Percentiles rank a stretch among this genome's conserved stretches.
These are phyloP conservation scores for Cordyceps fumosorosea DNA, from an alignment of 2,329 filamentous ascomycete species.

Conservation along the genomic window DNA sequence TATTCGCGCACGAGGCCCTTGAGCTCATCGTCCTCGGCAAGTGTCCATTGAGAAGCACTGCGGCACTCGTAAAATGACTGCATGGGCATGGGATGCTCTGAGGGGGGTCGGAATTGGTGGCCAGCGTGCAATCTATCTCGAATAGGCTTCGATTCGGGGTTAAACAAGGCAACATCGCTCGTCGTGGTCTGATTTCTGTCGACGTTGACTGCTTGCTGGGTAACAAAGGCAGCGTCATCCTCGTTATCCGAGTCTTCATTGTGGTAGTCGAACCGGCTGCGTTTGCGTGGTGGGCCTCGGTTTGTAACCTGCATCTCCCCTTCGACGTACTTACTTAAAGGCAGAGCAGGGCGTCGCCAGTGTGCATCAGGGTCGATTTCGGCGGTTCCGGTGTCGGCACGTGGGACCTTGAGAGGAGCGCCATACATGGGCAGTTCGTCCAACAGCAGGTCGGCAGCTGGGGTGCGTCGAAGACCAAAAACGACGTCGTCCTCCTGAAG, in stretches of 20 bases:
- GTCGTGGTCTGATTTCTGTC: constrained; percentile 59
- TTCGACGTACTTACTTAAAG: constrained; percentile 80
- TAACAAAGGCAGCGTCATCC: constrained; percentile 48
- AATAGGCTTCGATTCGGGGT: constrained; percentile 81
- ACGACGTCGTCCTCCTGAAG: constrained; percentile 76
- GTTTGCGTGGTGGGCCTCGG: constrained; percentile 62
- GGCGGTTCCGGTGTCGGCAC: constrained; percentile 48
- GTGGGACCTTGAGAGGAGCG: constrained; percentile 52
- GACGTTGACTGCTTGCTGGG: constrained; percentile 40
- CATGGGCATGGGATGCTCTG: constrained; percentile 84
- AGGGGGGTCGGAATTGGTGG: constrained; percentile 88
- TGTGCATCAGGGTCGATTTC: constrained; percentile 60
- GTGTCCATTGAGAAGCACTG: constrained; percentile 84
- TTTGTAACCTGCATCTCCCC: constrained; percentile 68
- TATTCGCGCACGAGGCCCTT: constrained; percentile 81
- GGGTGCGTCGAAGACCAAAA: constrained; percentile 68
- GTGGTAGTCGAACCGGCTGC: constrained; percentile 74
- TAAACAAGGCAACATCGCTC: constrained; percentile 77
- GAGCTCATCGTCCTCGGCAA: constrained; percentile 84
- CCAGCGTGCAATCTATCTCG: constrained; percentile 84
- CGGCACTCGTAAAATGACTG: constrained; percentile 86
- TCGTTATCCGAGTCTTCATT: constrained; percentile 64
- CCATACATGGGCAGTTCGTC: constrained; percentile 77
- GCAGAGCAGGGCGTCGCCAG: constrained; percentile 72
- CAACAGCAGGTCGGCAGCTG: constrained; percentile 68